A percentile compares a stretch with the other conserved stretches of the same genome.
Conservation (phyloP, 2,329 filamentous ascomycete genomes). For the Alternaria sp. region DNA sequence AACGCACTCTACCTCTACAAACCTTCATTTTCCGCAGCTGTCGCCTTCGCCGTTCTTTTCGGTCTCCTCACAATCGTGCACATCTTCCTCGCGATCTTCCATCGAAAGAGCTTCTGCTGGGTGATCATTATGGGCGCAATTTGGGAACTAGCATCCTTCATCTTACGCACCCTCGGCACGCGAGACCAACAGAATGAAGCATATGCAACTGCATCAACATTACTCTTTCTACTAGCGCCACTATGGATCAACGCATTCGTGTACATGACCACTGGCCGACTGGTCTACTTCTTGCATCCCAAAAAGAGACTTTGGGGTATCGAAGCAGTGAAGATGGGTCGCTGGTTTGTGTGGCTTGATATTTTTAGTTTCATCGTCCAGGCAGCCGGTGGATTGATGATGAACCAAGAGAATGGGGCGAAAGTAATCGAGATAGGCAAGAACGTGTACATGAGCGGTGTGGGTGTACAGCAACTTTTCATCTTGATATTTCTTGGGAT, state of each 20-base stretch:
- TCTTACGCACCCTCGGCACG: neutral
- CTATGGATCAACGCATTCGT: constrained; percentile 59
- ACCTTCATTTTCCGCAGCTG: neutral
- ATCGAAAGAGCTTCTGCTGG: neutral
- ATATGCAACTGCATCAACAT: neutral
- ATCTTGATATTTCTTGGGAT: neutral
- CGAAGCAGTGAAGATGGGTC: constrained; percentile 46
- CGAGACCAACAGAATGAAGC: neutral
- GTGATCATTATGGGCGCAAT: neutral
- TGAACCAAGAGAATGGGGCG: neutral
- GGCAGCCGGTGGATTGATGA: neutral
- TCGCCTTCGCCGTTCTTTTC: neutral
- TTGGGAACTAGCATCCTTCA: neutral
- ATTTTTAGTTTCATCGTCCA: neutral
- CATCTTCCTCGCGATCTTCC: neutral
- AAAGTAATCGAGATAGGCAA: neutral
- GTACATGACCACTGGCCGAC: constrained; percentile 52
- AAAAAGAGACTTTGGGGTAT: constrained; percentile 47
- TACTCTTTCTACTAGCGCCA: neutral
- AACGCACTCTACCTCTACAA: neutral
- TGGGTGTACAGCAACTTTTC: neutral
- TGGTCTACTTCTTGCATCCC: constrained; percentile 53
- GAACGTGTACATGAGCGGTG: neutral
- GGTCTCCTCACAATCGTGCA: neutral
- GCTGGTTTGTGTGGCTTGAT: neutral